These are phyloP conservation scores for Ascomycota sp. DNA, from an alignment of 2,329 filamentous ascomycete species.

Conservation along the genomic window DNA sequence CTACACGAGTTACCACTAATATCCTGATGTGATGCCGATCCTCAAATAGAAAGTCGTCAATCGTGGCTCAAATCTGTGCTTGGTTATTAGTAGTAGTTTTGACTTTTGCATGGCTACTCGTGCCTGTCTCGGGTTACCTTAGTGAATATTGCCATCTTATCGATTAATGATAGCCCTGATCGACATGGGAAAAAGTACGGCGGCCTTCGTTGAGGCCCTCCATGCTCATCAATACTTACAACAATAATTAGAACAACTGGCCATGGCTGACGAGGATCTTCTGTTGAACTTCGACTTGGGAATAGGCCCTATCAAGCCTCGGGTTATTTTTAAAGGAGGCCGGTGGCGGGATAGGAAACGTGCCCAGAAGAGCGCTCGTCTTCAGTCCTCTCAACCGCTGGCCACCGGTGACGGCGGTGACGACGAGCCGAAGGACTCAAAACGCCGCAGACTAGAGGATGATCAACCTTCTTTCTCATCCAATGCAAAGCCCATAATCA, in stretches of 20 bases:
- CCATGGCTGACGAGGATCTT: slow-evolving; percentile 89
- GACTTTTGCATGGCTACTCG: too few relatives aligned
- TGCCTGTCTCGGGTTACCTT: too few relatives aligned
- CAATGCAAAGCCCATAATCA: background rate
- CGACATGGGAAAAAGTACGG: too few relatives aligned
- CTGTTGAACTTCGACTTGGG: slow-evolving; percentile 76
- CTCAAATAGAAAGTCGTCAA: too few relatives aligned
- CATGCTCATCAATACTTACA: too few relatives aligned
- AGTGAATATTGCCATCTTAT: too few relatives aligned
- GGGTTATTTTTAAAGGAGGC: slow-evolving; percentile 64
- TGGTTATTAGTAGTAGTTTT: too few relatives aligned
- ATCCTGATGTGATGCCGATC: too few relatives aligned
- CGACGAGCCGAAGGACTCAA: slow-evolving; percentile 17
- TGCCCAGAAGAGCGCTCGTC: slow-evolving; percentile 24
- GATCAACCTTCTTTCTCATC: slow-evolving; percentile 4
- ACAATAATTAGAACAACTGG: background rate
- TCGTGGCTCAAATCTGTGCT: too few relatives aligned
- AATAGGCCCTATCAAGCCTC: slow-evolving; percentile 40
- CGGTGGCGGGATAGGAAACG: slow-evolving; percentile 76
- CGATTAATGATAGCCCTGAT: too few relatives aligned
- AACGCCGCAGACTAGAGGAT: slow-evolving; percentile 22
- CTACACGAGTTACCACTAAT: too few relatives aligned
- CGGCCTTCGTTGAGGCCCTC: too few relatives aligned
- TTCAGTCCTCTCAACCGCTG: slow-evolving; percentile 7
- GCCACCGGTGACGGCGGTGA: slow-evolving; percentile 6